Base-by-base conservation (phyloP, 2,329 filamentous ascomycete genomes). In the Cercospora zeae-maydis region DNA sequence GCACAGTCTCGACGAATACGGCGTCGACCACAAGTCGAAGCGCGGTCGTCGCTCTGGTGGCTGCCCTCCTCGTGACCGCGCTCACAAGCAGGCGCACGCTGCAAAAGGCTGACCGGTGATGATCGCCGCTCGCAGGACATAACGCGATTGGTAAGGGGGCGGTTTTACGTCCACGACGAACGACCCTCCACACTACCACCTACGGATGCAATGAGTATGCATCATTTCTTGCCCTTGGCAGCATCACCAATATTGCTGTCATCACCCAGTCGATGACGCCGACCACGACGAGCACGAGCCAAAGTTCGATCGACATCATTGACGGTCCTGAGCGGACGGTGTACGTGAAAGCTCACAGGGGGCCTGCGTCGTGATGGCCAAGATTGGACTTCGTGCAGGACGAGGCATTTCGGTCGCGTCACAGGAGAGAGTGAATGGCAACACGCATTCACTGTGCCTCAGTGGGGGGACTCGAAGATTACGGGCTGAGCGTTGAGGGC, bases 1-100 rank as follows among this genome's bases (percentile, higher is more conserved):
- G 54, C 66, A 67, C 45, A 70, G 68, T 36, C 67, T 74, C 56
- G 72, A 73, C 55, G 66, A 68, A 62, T 73, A 70, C 59, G 63
- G 73, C 57, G 71, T 73, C 61, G 66, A 71, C 65, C 72, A 71
- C 58, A 37, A 55, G 54, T 59, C 63, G 63, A 57, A 49, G 34
- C 62, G 65, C 59, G 56, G 59, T 65, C 61, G 63, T 64, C 62
- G 55, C 58, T 42, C 58, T 37, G 62, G 55, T 52, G 58, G 58
- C 64, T 62, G 63, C 27, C 64, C 62, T 30, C 54, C 47, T 36
- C 54, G 65, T 24, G 54, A 47, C 31, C 16, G 30, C 37, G 47
- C 31, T 37, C 36, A 33, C 56, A 58, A 31, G 39, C 58, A 58
- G 13, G 11, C 53, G 27, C 33, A 63, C 58, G 63, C 55, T 49